Conservation (phyloP, 805 yeast genomes). For the Lachancea lanzarotensis region DNA sequence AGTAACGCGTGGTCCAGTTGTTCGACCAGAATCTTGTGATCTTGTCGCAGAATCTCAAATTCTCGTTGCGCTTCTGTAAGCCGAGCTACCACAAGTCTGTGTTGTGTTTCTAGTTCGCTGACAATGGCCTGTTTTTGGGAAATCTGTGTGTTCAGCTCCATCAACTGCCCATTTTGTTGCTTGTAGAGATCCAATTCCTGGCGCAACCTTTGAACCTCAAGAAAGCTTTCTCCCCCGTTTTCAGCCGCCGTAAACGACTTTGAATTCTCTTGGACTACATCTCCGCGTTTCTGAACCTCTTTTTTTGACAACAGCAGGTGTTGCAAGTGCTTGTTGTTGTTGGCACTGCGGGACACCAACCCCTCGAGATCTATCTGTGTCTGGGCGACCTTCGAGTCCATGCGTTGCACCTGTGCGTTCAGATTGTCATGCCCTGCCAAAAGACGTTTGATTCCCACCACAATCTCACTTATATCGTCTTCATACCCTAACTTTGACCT, state of each 20-base stretch:
- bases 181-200: constrained; percentile 4
- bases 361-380: constrained; percentile 14
- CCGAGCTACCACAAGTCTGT: background rate
- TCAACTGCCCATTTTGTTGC: constrained; percentile 1
- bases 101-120: constrained; percentile 6
- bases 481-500: constrained; percentile 1
- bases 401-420: constrained; percentile 9
- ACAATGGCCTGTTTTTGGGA: constrained; percentile 9
- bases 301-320: constrained; percentile 12
- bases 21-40: constrained; percentile 1
- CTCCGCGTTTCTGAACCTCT: constrained; percentile 9
- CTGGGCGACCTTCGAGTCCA: constrained; percentile 10
- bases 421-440: constrained; percentile 6
- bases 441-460: constrained; percentile 9
- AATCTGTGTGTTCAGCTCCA: background rate
- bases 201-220: constrained; percentile 1
- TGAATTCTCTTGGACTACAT: constrained; percentile 4
- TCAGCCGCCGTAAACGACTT: background rate
- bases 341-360: constrained; percentile 12
- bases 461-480: constrained; percentile 10
- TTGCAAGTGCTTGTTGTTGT: constrained; percentile 15
- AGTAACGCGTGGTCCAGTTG: constrained; percentile 6
- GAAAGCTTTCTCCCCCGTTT: background rate
- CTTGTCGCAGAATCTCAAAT: constrained; percentile 2
- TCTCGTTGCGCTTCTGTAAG: constrained; percentile 3